A percentile compares a stretch with the other conserved stretches of the same genome.
phyloP scores from a whole-genome alignment of 768 basidiomycete genomes.

The Candolleomyces efflorescens region DNA sequence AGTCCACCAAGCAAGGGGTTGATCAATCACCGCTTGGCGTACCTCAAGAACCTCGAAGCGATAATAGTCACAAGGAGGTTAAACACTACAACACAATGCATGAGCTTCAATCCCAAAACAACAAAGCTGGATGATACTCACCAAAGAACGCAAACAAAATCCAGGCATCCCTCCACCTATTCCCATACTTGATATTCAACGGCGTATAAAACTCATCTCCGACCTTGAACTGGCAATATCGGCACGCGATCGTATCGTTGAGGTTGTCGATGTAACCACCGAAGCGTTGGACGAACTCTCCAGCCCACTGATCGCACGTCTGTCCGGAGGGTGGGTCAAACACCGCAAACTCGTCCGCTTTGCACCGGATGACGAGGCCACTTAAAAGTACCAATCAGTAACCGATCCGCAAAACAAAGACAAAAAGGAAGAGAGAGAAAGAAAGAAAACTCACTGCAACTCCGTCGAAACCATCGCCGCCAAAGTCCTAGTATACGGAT shows the following conservation, averaged over 20 bases:
- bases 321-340: slow-evolving; percentile 75
- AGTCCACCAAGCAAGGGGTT: no score
- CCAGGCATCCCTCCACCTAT: slow-evolving; percentile 61
- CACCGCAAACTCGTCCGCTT: slow-evolving; percentile 59
- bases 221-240: slow-evolving; percentile 65
- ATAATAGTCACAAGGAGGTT: no score
- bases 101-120: no score
- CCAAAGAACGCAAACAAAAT: slow-evolving; percentile 8
- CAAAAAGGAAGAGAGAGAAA: not conserved
- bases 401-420: slow-evolving; percentile 3
- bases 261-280: slow-evolving; percentile 78
- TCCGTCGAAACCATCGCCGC: slow-evolving; percentile 77
- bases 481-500: slow-evolving; percentile 68
- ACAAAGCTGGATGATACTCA: not conserved
- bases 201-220: slow-evolving; percentile 71
- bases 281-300: slow-evolving; percentile 52
- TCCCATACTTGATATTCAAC: slow-evolving; percentile 58
- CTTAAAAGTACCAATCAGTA: slow-evolving; percentile 22
- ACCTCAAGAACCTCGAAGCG: no score
- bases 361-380: slow-evolving; percentile 61
- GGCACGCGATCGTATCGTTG: slow-evolving; percentile 54
- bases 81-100: no score
- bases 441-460: slow-evolving; percentile 30
- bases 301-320: slow-evolving; percentile 68
- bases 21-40: no score